Base-by-base conservation (phyloP, 2,329 filamentous ascomycete species). In the Curvularia spicifera region DNA sequence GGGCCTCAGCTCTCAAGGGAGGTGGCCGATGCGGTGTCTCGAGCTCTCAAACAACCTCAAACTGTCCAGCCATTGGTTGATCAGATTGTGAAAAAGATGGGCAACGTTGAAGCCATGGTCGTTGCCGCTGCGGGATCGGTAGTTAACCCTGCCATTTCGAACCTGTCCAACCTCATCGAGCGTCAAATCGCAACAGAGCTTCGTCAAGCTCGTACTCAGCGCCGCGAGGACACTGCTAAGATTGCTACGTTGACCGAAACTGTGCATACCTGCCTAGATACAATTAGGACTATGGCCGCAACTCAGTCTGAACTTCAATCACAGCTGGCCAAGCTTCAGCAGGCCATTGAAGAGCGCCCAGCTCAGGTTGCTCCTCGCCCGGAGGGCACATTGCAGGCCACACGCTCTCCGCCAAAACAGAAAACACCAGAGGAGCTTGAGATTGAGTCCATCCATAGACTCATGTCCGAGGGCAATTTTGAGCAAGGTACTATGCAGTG, bases 21-120 rank as follows among this genome's bases (percentile, higher is more conserved):
- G 35, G 80, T 98, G 35, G 91, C 92, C 1, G 81, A 84, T 59
- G 84, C 87, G 9, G 81, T 96, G 56, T 80, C 82, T 46, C 85
- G 87, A 63, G 86, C 90, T 22, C 77, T 97, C 52, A 88, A 91
- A 71, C 90, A 89, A 64, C 87, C 88, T 10, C 89, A 93, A 48
- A 82, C 95, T 39, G 80, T 91, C 62, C 89, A 89, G 69, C 80
- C 84, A 6, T 86, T 97, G 53, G 85, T 89, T 4, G 91, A 96
- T 52, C 85, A 87, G 50, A 84, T 96, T 33, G 82, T 87, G 2
- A 85, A 86, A 64, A 87, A 85, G 48, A 83, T 97, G 29, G 79
- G 85, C 43, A 87, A 85, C 53, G 82, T 97, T 28, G 90, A 96
- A 69, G 84, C 84, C 29, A 82, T 95, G 20, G 57, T 76, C n/a